Evolutionary conservation across 2,329 filamentous ascomycete species (phyloP).

Genomic region (Trichoderma polysporum): DNA sequence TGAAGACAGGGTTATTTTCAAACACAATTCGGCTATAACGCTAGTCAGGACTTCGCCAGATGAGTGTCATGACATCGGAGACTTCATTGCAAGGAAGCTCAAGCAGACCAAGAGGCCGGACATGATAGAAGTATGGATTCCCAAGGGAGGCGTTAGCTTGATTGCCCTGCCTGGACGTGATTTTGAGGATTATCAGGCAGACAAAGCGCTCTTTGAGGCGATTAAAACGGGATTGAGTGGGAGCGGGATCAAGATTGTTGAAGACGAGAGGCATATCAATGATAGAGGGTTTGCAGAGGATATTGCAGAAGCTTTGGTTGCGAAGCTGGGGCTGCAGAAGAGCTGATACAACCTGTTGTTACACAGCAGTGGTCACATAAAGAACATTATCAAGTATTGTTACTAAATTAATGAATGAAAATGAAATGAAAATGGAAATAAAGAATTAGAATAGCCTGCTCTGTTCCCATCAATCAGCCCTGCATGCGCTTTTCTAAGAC

Average conservation of each 20-base stretch:
- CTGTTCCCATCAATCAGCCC: neutral
- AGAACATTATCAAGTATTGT: neutral
- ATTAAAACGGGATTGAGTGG: slow-evolving; percentile 50
- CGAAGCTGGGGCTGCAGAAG: slow-evolving; percentile 29
- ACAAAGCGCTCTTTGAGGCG: slow-evolving; percentile 52
- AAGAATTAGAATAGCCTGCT: neutral
- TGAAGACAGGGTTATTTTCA: slow-evolving; percentile 50
- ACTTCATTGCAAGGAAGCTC: slow-evolving; percentile 56
- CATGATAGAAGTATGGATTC: slow-evolving; percentile 57
- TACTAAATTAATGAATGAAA: neutral
- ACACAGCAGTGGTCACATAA: neutral
- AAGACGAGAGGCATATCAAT: slow-evolving; percentile 54
- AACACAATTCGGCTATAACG: slow-evolving; percentile 67
- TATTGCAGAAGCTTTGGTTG: slow-evolving; percentile 44
- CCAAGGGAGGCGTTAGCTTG: slow-evolving; percentile 60
- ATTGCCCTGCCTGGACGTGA: slow-evolving; percentile 53
- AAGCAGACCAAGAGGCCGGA: slow-evolving; percentile 38
- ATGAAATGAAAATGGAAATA: neutral
- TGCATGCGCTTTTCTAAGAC: neutral
- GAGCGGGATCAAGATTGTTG: slow-evolving; percentile 49
- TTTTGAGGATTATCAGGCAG: slow-evolving; percentile 49
- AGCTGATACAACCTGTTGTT: neutral
- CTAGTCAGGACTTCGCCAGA: slow-evolving; percentile 62
- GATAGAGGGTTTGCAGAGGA: slow-evolving; percentile 50
- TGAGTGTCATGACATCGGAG: slow-evolving; percentile 56